Base-by-base conservation (phyloP, 345 rosid species). In the Eucalyptus urophylla region DNA sequence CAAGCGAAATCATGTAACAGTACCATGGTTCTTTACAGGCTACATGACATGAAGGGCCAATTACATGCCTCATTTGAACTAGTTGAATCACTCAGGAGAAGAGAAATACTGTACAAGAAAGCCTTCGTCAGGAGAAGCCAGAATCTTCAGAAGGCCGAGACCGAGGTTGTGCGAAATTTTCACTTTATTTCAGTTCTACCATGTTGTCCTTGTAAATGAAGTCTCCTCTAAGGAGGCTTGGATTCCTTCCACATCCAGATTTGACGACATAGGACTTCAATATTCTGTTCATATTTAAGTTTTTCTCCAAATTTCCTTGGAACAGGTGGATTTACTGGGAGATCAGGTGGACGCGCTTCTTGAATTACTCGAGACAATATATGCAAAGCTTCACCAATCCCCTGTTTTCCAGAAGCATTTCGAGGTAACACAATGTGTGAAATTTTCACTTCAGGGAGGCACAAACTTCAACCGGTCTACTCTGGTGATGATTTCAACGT, bases 251-350 rank as follows among this genome's bases (percentile, higher is more conserved):
- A 21, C 29, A 58, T 51, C 40, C 31, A 27, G 14, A 60, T 45
- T 27, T 11, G 45, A 37, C 27, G 27, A 37, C 45, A 19, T 10
- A 19, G 83, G 45, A 37, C 81, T 72, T 3, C 53, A 16, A 21
- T 60, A 51, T 15, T 37, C 80, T 49, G 53, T 58, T 87, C 10
- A 50, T 47, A 27, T 45, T 53, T 31, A 58, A 37, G 7, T 58
- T 14, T 14, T 31, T 60, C 83, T 37, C 45, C 12, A 43, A 11
- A 37, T 60, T 87, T 3, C 60, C 88, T 83, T 87, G 37, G 43
- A 47, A 12, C 81, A 96, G 99, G 99, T 97, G 88, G 98, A 97
- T 92, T 93, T 96, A 81, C 94, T 97, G 49, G 99, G 96, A 1
- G 95, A 97, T 92, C 98, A 95, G 93, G 99, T 96, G 27, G 98